A percentile compares a stretch with the other conserved stretches of the same genome.
These are phyloP conservation scores for Millerago galiae DNA, from an alignment of 805 yeast genomes.

Conservation along the genomic window DNA sequence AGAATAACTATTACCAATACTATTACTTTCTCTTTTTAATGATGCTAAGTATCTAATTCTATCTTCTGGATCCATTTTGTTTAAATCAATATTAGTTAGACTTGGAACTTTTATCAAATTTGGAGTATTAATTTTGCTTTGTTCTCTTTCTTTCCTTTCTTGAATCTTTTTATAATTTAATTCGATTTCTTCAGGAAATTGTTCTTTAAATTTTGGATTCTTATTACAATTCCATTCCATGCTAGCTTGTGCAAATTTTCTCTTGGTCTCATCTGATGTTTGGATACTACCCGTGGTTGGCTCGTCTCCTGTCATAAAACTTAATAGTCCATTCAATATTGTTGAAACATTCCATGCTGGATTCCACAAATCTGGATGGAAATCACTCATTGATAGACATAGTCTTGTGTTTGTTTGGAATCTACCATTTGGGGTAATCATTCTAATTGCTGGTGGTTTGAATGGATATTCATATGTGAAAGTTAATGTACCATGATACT, in stretches of 20 bases:
- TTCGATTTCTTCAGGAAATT: constrained; percentile 64
- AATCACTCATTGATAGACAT: constrained; percentile 90
- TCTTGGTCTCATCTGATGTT: constrained; percentile 54
- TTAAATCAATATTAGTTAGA: constrained; percentile 29
- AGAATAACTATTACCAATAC: constrained; percentile 5
- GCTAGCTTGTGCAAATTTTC: constrained; percentile 51
- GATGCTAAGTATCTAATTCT: constrained; percentile 41
- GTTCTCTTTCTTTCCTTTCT: constrained; percentile 16
- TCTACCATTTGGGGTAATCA: constrained; percentile 87
- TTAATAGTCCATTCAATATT: constrained; percentile 76
- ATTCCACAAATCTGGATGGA: constrained; percentile 92
- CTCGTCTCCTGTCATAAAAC: constrained; percentile 89
- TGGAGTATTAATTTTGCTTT: not conserved
- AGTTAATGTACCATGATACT: constrained; percentile 80
- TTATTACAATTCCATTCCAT: constrained; percentile 50
- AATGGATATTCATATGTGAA: constrained; percentile 87
- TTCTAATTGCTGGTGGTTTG: constrained; percentile 84
- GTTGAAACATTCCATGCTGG: constrained; percentile 95
- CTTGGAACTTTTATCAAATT: constrained; percentile 5
- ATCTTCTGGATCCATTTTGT: constrained; percentile 49
- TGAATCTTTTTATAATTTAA: constrained; percentile 23
- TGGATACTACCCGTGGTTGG: constrained; percentile 75
- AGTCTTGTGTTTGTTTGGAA: constrained; percentile 75
- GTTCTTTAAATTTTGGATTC: constrained; percentile 49
- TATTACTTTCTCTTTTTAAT: constrained; percentile 10